A percentile compares a stretch with the other conserved stretches of the same genome.
Evolutionary conservation across 2,329 filamentous ascomycete genomes (phyloP).

Genomic region (Rasamsonia emersonii): DNA sequence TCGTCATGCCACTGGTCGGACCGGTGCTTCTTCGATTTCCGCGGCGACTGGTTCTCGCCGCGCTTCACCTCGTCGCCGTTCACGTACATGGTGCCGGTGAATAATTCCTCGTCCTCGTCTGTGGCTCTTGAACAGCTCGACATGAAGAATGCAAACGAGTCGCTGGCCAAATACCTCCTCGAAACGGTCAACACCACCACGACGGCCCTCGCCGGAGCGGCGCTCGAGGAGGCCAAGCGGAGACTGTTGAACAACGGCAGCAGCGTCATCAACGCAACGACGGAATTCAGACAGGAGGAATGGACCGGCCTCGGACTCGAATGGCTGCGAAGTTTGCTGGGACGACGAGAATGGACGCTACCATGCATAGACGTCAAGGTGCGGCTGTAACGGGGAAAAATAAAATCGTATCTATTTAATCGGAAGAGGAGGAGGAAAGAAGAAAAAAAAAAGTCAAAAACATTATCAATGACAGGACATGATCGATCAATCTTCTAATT

Average conservation of each 20-base stretch:
- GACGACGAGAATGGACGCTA: conserved; percentile 78
- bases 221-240: conserved; percentile 51
- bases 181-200: conserved; percentile 60
- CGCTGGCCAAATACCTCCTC: conserved; percentile 29
- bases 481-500: too few species aligned
- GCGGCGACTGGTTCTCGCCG: conserved; percentile 88
- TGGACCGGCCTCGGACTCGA: conserved; percentile 74
- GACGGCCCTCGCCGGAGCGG: conserved; percentile 57
- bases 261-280: conserved; percentile 11
- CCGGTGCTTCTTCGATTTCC: conserved; percentile 87
- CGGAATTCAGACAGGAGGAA: conserved; percentile 43
- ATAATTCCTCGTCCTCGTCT: conserved; percentile 21
- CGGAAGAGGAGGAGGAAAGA: conserved; percentile 8
- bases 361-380: conserved; percentile 87
- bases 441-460: conserved; percentile 1
- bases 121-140: conserved; percentile 6
- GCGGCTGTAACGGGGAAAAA: conserved; percentile 46
- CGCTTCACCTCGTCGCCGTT: conserved; percentile 41
- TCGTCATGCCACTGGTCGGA: conserved; percentile 87
- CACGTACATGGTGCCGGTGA: conserved; percentile 16
- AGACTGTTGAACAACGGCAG: conserved; percentile 20
- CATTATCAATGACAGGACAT: too few species aligned
- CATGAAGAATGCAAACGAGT: conserved; percentile 17
- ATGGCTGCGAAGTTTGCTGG: conserved; percentile 75
- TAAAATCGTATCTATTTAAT: conserved; percentile 2